Conservation (phyloP, 73 alveolate species). For the Stentor coeruleus region DNA sequence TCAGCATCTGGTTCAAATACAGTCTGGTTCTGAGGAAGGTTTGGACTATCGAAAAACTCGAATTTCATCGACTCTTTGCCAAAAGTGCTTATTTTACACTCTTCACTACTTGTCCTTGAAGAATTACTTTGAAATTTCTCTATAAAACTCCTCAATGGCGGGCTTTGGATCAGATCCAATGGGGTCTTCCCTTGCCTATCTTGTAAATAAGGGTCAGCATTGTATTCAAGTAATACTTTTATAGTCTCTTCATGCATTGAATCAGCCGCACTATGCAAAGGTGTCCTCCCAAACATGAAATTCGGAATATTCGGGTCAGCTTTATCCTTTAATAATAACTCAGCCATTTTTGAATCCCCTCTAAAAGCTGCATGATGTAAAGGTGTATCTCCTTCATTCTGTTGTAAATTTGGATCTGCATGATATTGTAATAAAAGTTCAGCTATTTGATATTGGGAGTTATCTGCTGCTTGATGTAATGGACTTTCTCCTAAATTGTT, state of each 20-base stretch:
- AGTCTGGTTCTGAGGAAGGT: no score
- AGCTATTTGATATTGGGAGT: conserved; percentile 58
- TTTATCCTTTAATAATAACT: conserved; percentile 44
- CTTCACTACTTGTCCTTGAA: no score
- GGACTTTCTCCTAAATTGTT: conserved; percentile 66
- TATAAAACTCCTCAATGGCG: no score
- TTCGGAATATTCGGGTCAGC: conserved; percentile 59
- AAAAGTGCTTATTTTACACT: no score
- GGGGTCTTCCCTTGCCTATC: conserved; percentile 30
- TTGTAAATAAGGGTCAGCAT: conserved; percentile 19
- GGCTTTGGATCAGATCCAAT: no score
- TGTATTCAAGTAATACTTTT: neutral
- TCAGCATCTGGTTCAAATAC: neutral
- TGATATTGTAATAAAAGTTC: conserved; percentile 56
- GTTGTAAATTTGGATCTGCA: conserved; percentile 61
- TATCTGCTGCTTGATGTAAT: conserved; percentile 75
- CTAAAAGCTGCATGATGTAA: conserved; percentile 66
- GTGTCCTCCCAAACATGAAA: conserved; percentile 25
- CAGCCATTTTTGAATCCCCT: conserved; percentile 59
- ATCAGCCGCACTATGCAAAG: conserved; percentile 27
- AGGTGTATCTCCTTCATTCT: conserved; percentile 70
- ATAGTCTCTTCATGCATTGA: neutral
- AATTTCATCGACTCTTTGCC: no score
- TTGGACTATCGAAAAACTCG: no score
- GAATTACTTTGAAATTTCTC: no score